Evolutionary conservation across 2,329 filamentous ascomycete genomes (phyloP).

Genomic region (Trichoderma aggressivum): DNA sequence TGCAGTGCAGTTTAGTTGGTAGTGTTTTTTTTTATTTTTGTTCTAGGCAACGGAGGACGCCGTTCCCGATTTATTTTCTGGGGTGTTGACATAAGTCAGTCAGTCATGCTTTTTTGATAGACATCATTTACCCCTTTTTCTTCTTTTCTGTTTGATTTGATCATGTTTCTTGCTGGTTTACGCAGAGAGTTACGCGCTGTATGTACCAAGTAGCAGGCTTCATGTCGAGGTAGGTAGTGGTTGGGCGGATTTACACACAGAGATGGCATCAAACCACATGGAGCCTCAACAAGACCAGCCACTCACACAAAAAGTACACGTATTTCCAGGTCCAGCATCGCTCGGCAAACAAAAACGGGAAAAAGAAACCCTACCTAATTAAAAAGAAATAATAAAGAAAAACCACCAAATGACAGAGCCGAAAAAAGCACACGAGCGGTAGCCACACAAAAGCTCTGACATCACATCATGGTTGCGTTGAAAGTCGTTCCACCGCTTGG

Average conservation of each 20-base stretch:
- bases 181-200: neutral
- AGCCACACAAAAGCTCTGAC: neutral
- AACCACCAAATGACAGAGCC: too few species aligned
- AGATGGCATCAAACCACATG: neutral
- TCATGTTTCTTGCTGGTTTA: neutral
- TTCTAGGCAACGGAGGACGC: neutral
- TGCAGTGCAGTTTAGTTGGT: too few species aligned
- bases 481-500: slow-evolving; percentile 14
- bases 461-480: slow-evolving; percentile 16
- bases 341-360: neutral
- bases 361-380: neutral
- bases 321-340: neutral
- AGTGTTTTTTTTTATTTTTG: too few species aligned
- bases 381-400: too few species aligned
- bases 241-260: neutral
- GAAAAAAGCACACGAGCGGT: neutral
- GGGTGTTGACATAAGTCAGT: neutral
- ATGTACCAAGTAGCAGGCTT: too few species aligned
- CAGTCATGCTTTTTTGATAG: neutral
- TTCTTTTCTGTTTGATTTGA: neutral
- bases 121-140: neutral
- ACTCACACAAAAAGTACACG: neutral
- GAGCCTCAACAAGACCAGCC: neutral
- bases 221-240: too few species aligned
- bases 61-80: neutral